Conservation (phyloP, 208 protist species). For the Endotrypanum monterogeii region DNA sequence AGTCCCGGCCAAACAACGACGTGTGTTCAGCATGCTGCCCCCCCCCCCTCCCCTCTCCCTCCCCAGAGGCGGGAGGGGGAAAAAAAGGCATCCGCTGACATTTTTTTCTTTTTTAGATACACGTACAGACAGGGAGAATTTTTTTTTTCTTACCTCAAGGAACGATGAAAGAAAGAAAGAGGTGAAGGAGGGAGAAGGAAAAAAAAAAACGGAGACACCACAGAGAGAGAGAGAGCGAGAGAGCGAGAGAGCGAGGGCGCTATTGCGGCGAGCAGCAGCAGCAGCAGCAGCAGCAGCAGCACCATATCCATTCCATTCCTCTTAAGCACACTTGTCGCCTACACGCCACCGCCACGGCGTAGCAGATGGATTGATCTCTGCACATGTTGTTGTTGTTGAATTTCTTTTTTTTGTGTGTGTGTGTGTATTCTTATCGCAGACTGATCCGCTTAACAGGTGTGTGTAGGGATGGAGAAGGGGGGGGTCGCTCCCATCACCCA, state of each 20-base stretch:
- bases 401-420: background rate
- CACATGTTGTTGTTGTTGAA: background rate
- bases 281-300: background rate
- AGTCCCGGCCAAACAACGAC: no score
- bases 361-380: background rate
- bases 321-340: background rate
- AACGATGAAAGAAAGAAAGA: no score
- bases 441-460: background rate
- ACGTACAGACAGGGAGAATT: no score
- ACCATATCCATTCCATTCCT: background rate
- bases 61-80: no score
- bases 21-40: no score
- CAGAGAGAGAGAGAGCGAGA: background rate
- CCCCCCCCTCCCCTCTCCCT: no score
- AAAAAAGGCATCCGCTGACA: no score
- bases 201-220: background rate
- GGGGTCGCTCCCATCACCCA: background rate
- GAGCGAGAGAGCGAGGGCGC: no score
- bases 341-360: background rate
- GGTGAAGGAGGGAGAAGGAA: background rate
- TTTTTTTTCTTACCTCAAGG: no score
- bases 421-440: background rate
- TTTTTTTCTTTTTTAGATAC: no score
- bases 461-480: background rate
- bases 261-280: no score